phyloP scores from a whole-genome alignment of 768 basidiomycete species.

The Sutorius australiensis region DNA sequence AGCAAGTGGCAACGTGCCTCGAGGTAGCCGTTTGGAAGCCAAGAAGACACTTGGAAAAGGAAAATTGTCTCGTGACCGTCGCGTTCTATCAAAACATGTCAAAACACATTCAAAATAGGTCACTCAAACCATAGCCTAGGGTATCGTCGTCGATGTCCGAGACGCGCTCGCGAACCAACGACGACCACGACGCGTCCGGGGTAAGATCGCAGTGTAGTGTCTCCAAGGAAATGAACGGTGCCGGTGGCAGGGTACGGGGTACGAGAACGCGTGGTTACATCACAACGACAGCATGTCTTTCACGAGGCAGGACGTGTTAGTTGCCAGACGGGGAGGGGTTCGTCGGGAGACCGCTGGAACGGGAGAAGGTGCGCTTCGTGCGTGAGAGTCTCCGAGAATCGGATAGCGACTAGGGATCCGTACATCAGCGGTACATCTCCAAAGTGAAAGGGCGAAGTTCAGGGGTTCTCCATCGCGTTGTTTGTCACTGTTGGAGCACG shows the following conservation, averaged over 20 bases:
- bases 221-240: not conserved
- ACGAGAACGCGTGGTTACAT: conserved; percentile 10
- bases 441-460: not conserved
- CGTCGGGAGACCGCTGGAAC: not conserved
- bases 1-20: conserved; percentile 28
- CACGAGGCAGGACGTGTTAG: conserved; percentile 14
- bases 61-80: conserved; percentile 36
- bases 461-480: conserved; percentile 32
- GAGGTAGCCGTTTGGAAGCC: conserved; percentile 26
- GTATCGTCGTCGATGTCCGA: conserved; percentile 1
- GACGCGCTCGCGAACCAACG: not conserved
- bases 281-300: conserved; percentile 12
- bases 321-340: not conserved
- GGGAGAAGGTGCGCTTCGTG: not conserved
- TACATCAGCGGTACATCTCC: too few species aligned
- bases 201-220: not conserved
- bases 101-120: conserved; percentile 17
- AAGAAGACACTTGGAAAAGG: conserved; percentile 30
- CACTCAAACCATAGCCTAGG: conserved; percentile 20
- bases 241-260: conserved; percentile 16
- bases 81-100: conserved; percentile 27
- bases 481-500: conserved; percentile 41
- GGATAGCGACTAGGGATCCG: too few species aligned
- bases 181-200: not conserved
- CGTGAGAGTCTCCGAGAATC: conserved; percentile 2